Evolutionary conservation across 2,329 filamentous ascomycete species (phyloP).

Genomic region (Claviceps humidiphila): DNA sequence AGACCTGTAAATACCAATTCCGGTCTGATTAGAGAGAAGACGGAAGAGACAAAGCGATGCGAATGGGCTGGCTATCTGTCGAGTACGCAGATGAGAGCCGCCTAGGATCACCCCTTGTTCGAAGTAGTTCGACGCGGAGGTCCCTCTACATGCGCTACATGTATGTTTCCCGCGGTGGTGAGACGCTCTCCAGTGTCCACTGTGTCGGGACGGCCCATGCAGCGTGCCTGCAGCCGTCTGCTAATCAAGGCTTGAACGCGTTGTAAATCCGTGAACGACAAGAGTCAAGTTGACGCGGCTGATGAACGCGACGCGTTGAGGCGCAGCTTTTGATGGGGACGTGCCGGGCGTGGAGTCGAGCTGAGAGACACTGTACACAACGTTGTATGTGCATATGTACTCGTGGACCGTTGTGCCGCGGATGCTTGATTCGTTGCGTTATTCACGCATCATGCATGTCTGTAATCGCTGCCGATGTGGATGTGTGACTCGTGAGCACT

Average conservation of each 20-base stretch:
- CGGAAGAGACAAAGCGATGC: neutral
- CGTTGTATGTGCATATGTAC: neutral
- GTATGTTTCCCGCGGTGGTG: neutral
- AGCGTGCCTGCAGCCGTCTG: neutral
- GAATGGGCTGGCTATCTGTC: neutral
- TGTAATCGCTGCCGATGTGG: slow-evolving; percentile 1
- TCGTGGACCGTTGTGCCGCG: neutral
- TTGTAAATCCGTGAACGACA: neutral
- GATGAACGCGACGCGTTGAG: neutral
- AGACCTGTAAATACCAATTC: neutral
- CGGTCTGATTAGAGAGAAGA: too few species aligned
- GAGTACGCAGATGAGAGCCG: neutral
- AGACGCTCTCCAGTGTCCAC: neutral
- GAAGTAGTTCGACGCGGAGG: neutral
- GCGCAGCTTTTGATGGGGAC: neutral
- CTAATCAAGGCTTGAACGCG: neutral
- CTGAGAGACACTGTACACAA: neutral
- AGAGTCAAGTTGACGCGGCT: neutral
- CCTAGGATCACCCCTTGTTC: neutral
- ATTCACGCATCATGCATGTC: neutral
- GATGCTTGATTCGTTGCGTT: neutral
- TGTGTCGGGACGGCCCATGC: neutral
- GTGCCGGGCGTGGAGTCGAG: neutral
- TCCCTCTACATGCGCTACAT: neutral
- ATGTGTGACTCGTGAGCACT: neutral